Conservation (phyloP, 495 filamentous ascomycete species). For the Aspergillus biplanus region DNA sequence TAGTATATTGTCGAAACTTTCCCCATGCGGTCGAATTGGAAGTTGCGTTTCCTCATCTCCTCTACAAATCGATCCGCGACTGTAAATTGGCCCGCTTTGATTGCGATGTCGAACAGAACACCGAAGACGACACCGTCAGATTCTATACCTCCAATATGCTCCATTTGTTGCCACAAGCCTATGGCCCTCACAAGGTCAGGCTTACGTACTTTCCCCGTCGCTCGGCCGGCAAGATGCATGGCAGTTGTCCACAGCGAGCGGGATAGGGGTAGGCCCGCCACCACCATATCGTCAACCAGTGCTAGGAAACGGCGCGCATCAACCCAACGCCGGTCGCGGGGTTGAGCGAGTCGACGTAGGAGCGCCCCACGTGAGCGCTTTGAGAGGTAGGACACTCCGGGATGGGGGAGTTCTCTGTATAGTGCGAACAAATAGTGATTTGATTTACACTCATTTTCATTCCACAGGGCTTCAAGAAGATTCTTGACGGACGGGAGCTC, state of each 20-base stretch:
- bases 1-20: constrained; percentile 82
- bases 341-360: constrained; percentile 66
- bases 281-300: constrained; percentile 80
- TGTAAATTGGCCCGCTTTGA: constrained; percentile 78
- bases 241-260: constrained; percentile 78
- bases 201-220: constrained; percentile 62
- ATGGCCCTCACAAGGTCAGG: constrained; percentile 73
- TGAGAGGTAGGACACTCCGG: constrained; percentile 67
- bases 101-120: constrained; percentile 86
- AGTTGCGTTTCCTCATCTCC: constrained; percentile 73
- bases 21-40: constrained; percentile 71
- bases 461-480: constrained; percentile 46
- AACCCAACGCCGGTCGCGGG: constrained; percentile 41
- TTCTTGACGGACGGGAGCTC: constrained; percentile 40
- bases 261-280: constrained; percentile 63
- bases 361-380: constrained; percentile 61
- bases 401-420: constrained; percentile 64
- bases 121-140: constrained; percentile 80
- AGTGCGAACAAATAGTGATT: constrained; percentile 60
- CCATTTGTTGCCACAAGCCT: constrained; percentile 88
- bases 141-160: constrained; percentile 65
- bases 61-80: constrained; percentile 82
- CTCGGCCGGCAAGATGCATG: constrained; percentile 75
- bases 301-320: constrained; percentile 75
- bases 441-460: constrained; percentile 45